phyloP scores from a whole-genome alignment of 2,329 filamentous ascomycete species.

The Curvularia sp. region DNA sequence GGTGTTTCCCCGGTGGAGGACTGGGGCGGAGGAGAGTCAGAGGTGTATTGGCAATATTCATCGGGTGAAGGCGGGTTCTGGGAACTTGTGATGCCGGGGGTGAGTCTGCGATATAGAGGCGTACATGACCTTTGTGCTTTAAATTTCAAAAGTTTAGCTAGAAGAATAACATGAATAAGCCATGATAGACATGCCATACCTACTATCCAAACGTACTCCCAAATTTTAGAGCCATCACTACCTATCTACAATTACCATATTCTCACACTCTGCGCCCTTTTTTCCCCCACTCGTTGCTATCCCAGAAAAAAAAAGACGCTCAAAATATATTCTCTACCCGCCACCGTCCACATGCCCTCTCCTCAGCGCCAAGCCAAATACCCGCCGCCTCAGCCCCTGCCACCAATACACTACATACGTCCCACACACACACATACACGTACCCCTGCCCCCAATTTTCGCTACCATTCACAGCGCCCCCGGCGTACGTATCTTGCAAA shows the following conservation, averaged over 20 bases:
- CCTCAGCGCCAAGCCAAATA: constrained; percentile 26
- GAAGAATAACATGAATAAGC: no score
- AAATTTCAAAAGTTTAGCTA: not conserved
- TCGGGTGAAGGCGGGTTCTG: not conserved
- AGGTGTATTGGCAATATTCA: not conserved
- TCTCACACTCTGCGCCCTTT: no score
- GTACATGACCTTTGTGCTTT: no score
- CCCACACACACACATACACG: no score
- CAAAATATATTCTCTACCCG: no score
- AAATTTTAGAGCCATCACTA: no score
- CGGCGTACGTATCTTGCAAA: not conserved
- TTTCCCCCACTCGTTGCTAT: no score
- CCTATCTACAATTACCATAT: no score
- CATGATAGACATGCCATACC: not conserved
- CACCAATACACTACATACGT: constrained; percentile 15
- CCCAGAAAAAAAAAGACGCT: no score
- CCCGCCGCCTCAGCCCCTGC: constrained; percentile 24
- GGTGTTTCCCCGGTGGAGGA: not conserved
- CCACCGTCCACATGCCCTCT: not conserved
- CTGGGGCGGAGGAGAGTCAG: constrained; percentile 3
- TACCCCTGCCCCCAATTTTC: not conserved
- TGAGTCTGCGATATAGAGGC: not conserved
- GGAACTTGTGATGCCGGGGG: not conserved
- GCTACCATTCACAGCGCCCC: not conserved
- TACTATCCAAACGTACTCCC: not conserved